Percentiles rank a stretch among this genome's conserved stretches.
Conservation (phyloP, 23 red algal species). For the Chondrus crispus region DNA sequence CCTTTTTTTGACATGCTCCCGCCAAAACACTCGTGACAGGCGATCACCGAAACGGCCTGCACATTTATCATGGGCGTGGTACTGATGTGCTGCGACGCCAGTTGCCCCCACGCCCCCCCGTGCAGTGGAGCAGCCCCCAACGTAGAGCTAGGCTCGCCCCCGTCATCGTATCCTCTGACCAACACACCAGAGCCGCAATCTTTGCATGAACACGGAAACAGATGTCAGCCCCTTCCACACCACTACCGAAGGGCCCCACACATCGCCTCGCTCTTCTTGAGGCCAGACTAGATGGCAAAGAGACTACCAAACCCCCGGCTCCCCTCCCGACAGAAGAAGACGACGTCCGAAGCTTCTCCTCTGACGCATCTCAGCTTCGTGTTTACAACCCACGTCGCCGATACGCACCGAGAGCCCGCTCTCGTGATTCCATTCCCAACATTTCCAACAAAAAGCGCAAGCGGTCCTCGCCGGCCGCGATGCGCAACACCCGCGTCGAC, state of each 20-base stretch:
- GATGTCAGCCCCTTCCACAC: too few species aligned
- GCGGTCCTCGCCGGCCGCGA: background rate
- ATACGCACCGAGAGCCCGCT: background rate
- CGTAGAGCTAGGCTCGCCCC: too few species aligned
- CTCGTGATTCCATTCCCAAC: conserved; percentile 13
- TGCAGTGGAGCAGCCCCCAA: too few species aligned
- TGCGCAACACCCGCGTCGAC: conserved; percentile 8
- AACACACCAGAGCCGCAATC: too few species aligned
- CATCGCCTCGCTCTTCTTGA: conserved; percentile 47
- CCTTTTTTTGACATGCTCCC: too few species aligned
- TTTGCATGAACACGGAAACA: too few species aligned
- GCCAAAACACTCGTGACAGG: too few species aligned
- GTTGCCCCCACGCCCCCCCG: too few species aligned
- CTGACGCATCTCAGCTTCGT: conserved; percentile 15
- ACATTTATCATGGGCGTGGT: too few species aligned
- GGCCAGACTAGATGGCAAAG: background rate
- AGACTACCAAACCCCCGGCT: background rate
- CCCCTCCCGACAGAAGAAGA: conserved; percentile 23
- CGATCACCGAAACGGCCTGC: too few species aligned
- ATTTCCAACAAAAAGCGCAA: conserved; percentile 29
- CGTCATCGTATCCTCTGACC: too few species aligned
- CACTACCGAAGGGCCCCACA: background rate
- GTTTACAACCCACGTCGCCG: conserved; percentile 21
- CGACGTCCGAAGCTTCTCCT: conserved; percentile 50
- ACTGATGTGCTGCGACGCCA: too few species aligned